A percentile compares a stretch with the other conserved stretches of the same genome.
phyloP scores from a whole-genome alignment of 257 asterid genomes.

The Nicotiana paniculata region DNA sequence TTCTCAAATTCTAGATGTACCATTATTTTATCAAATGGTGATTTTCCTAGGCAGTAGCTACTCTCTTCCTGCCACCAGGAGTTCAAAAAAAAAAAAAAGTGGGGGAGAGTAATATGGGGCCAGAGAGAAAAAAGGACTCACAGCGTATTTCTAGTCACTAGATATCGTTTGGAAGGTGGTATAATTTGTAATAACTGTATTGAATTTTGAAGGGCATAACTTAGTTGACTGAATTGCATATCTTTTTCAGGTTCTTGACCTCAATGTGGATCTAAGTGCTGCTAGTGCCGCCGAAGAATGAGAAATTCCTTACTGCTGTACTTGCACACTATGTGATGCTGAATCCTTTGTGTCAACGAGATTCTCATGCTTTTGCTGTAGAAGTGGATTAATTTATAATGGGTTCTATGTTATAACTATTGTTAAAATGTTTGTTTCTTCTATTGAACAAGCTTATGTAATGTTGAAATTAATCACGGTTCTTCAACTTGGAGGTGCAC shows the following conservation, averaged over 20 bases:
- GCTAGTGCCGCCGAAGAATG: conserved; percentile 51
- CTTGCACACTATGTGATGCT: neutral
- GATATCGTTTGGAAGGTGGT: neutral
- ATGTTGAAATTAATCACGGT: neutral
- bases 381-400: neutral
- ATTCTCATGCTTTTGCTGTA: neutral
- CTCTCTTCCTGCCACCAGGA: neutral
- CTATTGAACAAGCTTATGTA: neutral
- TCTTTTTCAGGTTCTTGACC: conserved; percentile 31
- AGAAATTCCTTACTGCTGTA: conserved; percentile 7
- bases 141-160: neutral
- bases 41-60: neutral
- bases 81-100: no score
- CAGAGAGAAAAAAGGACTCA: neutral
- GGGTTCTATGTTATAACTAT: neutral
- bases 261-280: conserved; percentile 41
- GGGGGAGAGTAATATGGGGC: neutral
- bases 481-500: neutral
- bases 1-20: neutral
- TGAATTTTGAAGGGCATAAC: neutral
- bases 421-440: neutral
- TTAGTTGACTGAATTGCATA: neutral
- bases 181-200: neutral
- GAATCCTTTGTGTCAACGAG: neutral
- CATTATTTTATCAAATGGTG: neutral